These are phyloP conservation scores for Diplogelasinospora grovesii DNA, from an alignment of 495 filamentous ascomycete species.

Conservation along the genomic window DNA sequence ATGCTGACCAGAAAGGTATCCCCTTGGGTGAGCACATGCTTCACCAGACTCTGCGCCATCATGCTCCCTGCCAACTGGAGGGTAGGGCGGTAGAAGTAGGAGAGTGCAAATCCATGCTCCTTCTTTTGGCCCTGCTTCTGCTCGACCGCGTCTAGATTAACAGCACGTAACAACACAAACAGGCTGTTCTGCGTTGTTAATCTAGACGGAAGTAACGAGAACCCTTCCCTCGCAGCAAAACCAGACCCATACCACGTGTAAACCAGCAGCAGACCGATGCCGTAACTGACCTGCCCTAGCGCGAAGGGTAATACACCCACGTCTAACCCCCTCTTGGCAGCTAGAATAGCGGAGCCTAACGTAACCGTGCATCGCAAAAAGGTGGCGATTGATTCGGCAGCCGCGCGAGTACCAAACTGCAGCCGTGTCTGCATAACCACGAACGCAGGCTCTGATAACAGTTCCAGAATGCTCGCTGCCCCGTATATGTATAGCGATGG, in stretches of 20 bases:
- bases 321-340: constrained; percentile 32
- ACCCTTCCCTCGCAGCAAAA: constrained; percentile 40
- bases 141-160: too few relatives aligned
- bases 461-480: constrained; percentile 69
- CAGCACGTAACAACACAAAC: too few relatives aligned
- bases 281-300: constrained; percentile 75
- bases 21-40: constrained; percentile 89
- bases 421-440: constrained; percentile 73
- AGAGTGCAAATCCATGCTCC: constrained; percentile 41
- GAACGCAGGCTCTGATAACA: constrained; percentile 79
- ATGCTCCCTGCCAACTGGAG: constrained; percentile 65
- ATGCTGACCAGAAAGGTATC: constrained; percentile 80
- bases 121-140: not conserved
- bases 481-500: constrained; percentile 61
- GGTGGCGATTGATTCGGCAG: constrained; percentile 72
- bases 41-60: constrained; percentile 79
- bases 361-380: constrained; percentile 68
- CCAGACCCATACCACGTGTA: constrained; percentile 50
- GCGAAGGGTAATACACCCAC: constrained; percentile 84
- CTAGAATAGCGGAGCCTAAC: constrained; percentile 58
- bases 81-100: constrained; percentile 60
- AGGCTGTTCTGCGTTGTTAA: too few relatives aligned
- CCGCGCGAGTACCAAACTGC: constrained; percentile 69
- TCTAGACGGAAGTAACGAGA: constrained; percentile 54
- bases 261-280: constrained; percentile 55